Evolutionary conservation across 257 asterid genomes (phyloP), one percentile per base, ranked within the genome.

Genomic region (Marsdenia floribunda): DNA sequence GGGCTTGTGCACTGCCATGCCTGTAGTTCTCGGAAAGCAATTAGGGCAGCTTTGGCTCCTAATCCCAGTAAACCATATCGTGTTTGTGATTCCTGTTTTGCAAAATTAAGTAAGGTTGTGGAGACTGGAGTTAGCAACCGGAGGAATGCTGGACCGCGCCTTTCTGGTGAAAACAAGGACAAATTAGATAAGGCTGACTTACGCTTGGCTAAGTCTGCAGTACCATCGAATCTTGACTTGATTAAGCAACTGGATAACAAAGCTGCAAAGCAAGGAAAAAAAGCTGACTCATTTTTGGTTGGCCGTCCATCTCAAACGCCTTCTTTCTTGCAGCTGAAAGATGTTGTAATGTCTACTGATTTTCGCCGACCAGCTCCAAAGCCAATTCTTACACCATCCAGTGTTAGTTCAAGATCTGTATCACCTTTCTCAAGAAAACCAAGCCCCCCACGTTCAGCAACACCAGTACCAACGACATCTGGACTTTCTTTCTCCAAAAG

Each of bases 1-100:
- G 98, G 98, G n/a, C 84, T 93, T 63, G 97, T 93, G 65, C 97
- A 92, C 82, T 94, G 99, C 85, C 97, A 94, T 64, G 83, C 97
- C 49, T 94, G 99, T 82, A 92, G 93, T 80, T 89, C 99, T 8
- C 87, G 90, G 68, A 92, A 94, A 83, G 92, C 97, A 13, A 38
- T 67, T 12, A 85, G 96, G 73, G 99, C 97, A 0, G 97, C 96
- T 8, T 80, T 94, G 83, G 96, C 99, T 19, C 97, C 99, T n/a
- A 89, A 90, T 81, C 99, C 97, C 44, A 82, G 83, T 87, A 94
- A 94, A 78, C 97, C 92, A 0, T 85, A 89, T 77, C 97, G 97
- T 29, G 99, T 94, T n/a, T 94, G 99, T 79, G 99, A 94, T 80
- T 75, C 97, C 11, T 94, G 99, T 79, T 90, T 84, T 78, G 83